phyloP scores from a whole-genome alignment of 108 stramenopile species.

The Chaetoceros muelleri region DNA sequence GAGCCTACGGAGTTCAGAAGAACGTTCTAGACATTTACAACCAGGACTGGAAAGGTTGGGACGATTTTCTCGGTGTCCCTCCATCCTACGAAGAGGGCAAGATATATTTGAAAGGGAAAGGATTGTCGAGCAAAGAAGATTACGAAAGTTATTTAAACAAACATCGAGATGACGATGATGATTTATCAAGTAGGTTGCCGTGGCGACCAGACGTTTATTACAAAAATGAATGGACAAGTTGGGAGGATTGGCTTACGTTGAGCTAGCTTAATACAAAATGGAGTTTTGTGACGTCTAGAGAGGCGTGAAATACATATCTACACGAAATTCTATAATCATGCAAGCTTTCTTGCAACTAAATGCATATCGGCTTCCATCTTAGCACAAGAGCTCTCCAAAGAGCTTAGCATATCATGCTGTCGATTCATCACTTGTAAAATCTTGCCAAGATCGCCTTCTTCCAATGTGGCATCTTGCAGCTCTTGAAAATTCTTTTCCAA shows the following conservation, averaged over 20 bases:
- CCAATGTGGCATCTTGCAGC: conserved; percentile 33
- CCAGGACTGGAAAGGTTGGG: conserved; percentile 60
- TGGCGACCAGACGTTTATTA: conserved; percentile 53
- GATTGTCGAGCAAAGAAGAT: too few species aligned
- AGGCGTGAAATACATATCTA: too few species aligned
- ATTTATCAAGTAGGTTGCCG: conserved; percentile 40
- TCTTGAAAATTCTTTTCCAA: conserved; percentile 36
- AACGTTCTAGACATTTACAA: conserved; percentile 55
- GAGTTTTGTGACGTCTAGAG: too few species aligned
- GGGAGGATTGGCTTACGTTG: conserved; percentile 72
- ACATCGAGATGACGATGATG: conserved; percentile 32
- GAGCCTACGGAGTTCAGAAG: conserved; percentile 65
- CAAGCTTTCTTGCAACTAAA: neutral
- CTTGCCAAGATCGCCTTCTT: conserved; percentile 26
- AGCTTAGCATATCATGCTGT: conserved; percentile 54
- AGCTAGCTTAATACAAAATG: too few species aligned
- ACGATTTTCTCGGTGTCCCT: conserved; percentile 52
- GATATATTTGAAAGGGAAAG: too few species aligned
- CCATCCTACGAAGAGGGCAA: conserved; percentile 20
- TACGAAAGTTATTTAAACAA: too few species aligned
- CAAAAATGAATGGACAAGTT: conserved; percentile 44
- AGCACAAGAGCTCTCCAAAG: conserved; percentile 46
- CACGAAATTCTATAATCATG: neutral
- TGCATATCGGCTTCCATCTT: conserved; percentile 48
- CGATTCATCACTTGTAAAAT: conserved; percentile 55